These are phyloP conservation scores for Jacaranda copaia DNA, from an alignment of 257 asterid genomes.

Conservation along the genomic window DNA sequence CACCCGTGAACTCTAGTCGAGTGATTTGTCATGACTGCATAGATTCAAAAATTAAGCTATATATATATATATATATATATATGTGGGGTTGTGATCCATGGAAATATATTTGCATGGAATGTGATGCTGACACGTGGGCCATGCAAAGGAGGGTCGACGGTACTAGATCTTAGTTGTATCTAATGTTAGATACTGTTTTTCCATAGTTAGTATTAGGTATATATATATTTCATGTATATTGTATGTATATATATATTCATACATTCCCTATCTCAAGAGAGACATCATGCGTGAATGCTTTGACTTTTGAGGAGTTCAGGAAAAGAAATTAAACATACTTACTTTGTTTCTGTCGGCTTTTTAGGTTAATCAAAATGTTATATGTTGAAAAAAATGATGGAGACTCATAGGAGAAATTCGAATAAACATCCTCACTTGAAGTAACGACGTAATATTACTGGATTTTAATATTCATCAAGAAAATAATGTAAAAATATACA, in stretches of 20 bases:
- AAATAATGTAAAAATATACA: no score
- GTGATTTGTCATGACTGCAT: no score
- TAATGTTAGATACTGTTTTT: slow-evolving; percentile 34
- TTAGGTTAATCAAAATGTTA: slow-evolving; percentile 23
- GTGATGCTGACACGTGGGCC: slow-evolving; percentile 51
- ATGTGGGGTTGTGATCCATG: not conserved
- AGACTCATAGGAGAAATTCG: not conserved
- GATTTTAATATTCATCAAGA: no score
- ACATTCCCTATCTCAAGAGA: slow-evolving; percentile 6
- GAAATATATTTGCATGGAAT: slow-evolving; percentile 38
- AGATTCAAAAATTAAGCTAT: no score
- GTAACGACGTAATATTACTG: no score
- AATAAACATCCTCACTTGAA: no score
- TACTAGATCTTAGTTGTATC: slow-evolving; percentile 38
- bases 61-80: no score
- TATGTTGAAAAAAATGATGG: slow-evolving; percentile 20
- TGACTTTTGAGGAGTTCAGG: slow-evolving; percentile 31
- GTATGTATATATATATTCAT: not conserved
- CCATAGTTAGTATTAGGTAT: not conserved
- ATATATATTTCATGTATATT: not conserved
- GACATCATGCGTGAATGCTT: slow-evolving; percentile 39
- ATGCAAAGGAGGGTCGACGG: slow-evolving; percentile 35
- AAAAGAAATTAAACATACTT: slow-evolving; percentile 15
- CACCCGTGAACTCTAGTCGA: not conserved
- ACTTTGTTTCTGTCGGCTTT: slow-evolving; percentile 43